These are phyloP conservation scores for Neopestalotiopsis clavispora DNA, from an alignment of 2,329 filamentous ascomycete species.

Conservation along the genomic window DNA sequence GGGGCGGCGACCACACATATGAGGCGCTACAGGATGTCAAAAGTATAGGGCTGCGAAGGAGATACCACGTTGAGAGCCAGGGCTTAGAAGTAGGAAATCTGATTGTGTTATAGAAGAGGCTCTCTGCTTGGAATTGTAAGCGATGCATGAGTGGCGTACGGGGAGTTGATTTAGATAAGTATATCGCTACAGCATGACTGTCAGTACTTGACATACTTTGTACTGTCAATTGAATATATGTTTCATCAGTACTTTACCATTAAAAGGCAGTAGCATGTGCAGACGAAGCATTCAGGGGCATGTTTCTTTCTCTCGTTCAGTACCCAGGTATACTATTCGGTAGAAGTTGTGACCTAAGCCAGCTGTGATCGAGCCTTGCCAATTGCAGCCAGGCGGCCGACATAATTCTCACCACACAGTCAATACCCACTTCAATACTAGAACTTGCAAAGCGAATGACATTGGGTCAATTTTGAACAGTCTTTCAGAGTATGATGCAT, in stretches of 20 bases:
- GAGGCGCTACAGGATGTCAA: slow-evolving; percentile 65
- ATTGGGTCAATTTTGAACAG: not conserved
- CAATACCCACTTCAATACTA: slow-evolving; percentile 6
- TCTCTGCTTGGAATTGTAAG: not conserved
- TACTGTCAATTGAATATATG: not conserved
- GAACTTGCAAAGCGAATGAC: not conserved
- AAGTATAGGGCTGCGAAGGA: slow-evolving; percentile 75
- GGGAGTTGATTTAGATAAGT: not conserved
- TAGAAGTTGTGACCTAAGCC: not conserved
- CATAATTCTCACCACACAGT: slow-evolving; percentile 2
- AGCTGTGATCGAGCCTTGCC: not conserved
- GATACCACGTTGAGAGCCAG: slow-evolving; percentile 82
- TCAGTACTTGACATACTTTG: not conserved
- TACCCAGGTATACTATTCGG: not conserved
- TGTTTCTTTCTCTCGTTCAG: not conserved
- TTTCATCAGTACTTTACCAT: not conserved
- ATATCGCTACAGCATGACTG: not conserved
- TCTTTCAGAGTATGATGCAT: not conserved
- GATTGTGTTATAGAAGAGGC: slow-evolving; percentile 59
- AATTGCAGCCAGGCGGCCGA: not conserved
- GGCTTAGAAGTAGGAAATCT: slow-evolving; percentile 81
- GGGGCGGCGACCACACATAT: slow-evolving; percentile 71
- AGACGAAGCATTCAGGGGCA: too few species aligned
- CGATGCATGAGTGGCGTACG: slow-evolving; percentile 13
- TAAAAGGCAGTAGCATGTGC: too few species aligned